These are phyloP conservation scores for Melampsora larici-populina DNA, from an alignment of 1,284 basidiomycete species.

Conservation along the genomic window DNA sequence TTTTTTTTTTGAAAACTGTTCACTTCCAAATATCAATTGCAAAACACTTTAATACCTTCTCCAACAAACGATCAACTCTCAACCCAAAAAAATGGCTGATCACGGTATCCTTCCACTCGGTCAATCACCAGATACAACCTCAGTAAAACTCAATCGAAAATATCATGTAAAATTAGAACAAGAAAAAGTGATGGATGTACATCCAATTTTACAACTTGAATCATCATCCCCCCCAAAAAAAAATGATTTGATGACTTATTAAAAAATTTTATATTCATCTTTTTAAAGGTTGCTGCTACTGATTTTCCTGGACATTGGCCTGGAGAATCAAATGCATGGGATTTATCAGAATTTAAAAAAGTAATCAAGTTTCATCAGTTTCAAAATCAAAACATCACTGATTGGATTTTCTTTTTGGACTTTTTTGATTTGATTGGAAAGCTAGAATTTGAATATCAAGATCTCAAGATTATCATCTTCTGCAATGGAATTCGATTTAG, in stretches of 20 bases:
- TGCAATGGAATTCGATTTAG: slow-evolving; percentile 87
- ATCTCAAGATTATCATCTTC: slow-evolving; percentile 74
- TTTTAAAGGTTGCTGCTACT: slow-evolving; percentile 67
- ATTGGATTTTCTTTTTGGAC: too few relatives aligned
- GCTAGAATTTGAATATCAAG: slow-evolving; percentile 68
- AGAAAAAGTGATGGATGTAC: slow-evolving; percentile 42
- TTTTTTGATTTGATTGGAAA: not conserved
- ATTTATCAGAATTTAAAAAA: slow-evolving; percentile 69
- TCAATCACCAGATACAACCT: slow-evolving; percentile 21
- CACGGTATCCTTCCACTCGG: slow-evolving; percentile 34
- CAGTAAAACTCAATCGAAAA: slow-evolving; percentile 15
- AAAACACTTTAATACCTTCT: too few relatives aligned
- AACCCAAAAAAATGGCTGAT: slow-evolving; percentile 16
- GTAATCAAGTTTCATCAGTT: slow-evolving; percentile 57
- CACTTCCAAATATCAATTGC: too few relatives aligned
- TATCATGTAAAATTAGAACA: slow-evolving; percentile 27
- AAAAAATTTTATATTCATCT: not conserved
- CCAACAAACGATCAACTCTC: not conserved
- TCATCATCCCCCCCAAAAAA: not conserved
- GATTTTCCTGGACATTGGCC: slow-evolving; percentile 85
- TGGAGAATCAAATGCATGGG: slow-evolving; percentile 78
- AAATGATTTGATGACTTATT: not conserved
- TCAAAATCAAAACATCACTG: not conserved
- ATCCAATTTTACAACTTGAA: not conserved
- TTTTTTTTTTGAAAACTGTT: too few relatives aligned